A percentile compares a stretch with the other conserved stretches of the same genome.
phyloP scores from a whole-genome alignment of 257 asterid species.

The Mitragyna speciosa region DNA sequence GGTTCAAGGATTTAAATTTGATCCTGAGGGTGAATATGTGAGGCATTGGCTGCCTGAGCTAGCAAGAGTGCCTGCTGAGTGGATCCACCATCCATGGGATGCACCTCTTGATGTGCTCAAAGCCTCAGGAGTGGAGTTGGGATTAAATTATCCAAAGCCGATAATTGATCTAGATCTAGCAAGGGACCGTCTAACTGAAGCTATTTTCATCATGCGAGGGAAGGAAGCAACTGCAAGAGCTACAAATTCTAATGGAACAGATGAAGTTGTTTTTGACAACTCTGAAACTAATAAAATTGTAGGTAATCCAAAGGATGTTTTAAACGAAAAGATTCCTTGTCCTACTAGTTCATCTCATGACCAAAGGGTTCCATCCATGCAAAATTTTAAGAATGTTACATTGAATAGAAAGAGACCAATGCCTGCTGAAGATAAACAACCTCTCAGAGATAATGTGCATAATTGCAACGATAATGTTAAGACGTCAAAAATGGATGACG shows the following conservation, averaged over 20 bases:
- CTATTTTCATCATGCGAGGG: slow-evolving; percentile 59
- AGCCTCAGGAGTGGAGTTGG: slow-evolving; percentile 82
- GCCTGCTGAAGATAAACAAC: slow-evolving; percentile 34
- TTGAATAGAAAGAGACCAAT: slow-evolving; percentile 50
- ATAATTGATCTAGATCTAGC: slow-evolving; percentile 70
- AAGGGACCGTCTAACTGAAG: slow-evolving; percentile 63
- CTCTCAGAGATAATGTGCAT: slow-evolving; percentile 25
- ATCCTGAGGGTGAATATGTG: slow-evolving; percentile 77
- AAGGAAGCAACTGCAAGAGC: slow-evolving; percentile 50
- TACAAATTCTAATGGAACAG: slow-evolving; percentile 28
- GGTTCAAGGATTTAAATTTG: slow-evolving; percentile 89
- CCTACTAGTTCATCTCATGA: slow-evolving; percentile 70
- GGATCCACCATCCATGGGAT: slow-evolving; percentile 98
- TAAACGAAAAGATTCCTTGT: slow-evolving; percentile 34
- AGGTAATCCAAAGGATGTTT: slow-evolving; percentile 32
- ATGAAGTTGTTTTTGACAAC: slow-evolving; percentile 76
- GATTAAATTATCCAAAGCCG: slow-evolving; percentile 79
- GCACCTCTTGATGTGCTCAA: slow-evolving; percentile 70
- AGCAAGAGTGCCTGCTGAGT: slow-evolving; percentile 81
- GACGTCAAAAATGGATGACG: slow-evolving; percentile 43
- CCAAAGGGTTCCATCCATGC: slow-evolving; percentile 80
- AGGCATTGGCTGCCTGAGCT: slow-evolving; percentile 91
- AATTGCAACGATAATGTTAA: slow-evolving; percentile 23
- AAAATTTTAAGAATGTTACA: slow-evolving; percentile 17
- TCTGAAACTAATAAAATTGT: slow-evolving; percentile 29